Conservation (phyloP, 306 rosid species). For the Trifolium repens region DNA sequence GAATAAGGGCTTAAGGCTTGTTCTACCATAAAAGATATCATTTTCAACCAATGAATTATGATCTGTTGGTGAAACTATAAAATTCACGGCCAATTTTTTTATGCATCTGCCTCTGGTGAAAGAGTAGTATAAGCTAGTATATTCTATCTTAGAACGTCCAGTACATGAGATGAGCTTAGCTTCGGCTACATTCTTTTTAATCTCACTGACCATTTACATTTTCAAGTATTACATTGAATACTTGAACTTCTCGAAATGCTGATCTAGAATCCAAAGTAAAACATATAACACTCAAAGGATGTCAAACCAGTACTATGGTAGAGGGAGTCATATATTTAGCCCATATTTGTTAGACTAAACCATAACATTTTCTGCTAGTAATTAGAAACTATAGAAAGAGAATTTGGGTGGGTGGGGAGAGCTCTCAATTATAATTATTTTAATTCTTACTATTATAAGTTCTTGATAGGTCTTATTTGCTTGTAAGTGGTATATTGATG, state of each 20-base stretch:
- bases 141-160: neutral
- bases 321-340: neutral
- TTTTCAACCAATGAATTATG: neutral
- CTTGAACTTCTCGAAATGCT: slow-evolving; percentile 3
- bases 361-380: slow-evolving; percentile 15
- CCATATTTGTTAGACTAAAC: neutral
- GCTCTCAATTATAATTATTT: slow-evolving; percentile 3
- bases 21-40: neutral
- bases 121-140: neutral
- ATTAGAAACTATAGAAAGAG: neutral
- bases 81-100: neutral
- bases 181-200: slow-evolving; percentile 4
- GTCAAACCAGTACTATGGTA: neutral
- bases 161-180: neutral
- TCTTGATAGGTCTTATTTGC: slow-evolving; percentile 30
- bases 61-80: neutral
- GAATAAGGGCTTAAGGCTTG: neutral
- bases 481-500: slow-evolving; percentile 20
- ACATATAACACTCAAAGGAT: slow-evolving; percentile 3
- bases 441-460: neutral
- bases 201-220: neutral
- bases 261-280: neutral
- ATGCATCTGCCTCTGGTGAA: neutral
- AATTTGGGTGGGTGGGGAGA: neutral
- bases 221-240: neutral